Evolutionary conservation across 2,329 filamentous ascomycete genomes (phyloP), one percentile per base, ranked within the genome.

Genomic region (Monilinia fructicola): DNA sequence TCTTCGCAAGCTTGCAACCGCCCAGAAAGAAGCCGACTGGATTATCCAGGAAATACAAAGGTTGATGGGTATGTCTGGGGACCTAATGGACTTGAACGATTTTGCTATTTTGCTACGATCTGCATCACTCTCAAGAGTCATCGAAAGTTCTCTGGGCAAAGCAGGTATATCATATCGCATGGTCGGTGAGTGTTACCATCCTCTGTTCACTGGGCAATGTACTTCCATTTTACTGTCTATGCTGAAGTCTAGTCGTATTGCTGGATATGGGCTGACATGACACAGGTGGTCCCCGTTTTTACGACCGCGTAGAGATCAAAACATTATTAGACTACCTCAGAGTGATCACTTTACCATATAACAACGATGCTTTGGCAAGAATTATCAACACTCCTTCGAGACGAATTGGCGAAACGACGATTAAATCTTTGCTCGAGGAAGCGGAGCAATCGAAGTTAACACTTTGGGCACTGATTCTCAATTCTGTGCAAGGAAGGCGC

Each of bases 291-390:
- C 86, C 87, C 69, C 90, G 91, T 67, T 99, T 99, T 76, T 98
- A 96, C 74, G 95, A 99, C 72, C 87, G 95, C 62, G 85, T 87
- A 3, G 94, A 99, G 76, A 90, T 98, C 75, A 96, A 95, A 77
- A 83, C 92, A 9, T 77, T 98, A 0, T 79, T 98, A 4, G 93
- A 97, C 76, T 98, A 99, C 76, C 81, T 98, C 18, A 86, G 93
- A 42, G 89, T 96, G 4, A 87, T 97, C 42, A 87, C 91, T 73
- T 90, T 96, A 69, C 91, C 93, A 1, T 85, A 91, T 55, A 93
- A 96, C 75, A 96, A 93, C 72, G 93, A 97, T 75, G 92, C 92
- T 0, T 79, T 98, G 0, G 85, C 89, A 4, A 86, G 92, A 42
- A 87, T 97, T 66, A 88, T 98, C 74, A 98, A 98, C 74, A 84